phyloP scores from a whole-genome alignment of 2,329 filamentous ascomycete species.

The Amylocarpus encephaloides region DNA sequence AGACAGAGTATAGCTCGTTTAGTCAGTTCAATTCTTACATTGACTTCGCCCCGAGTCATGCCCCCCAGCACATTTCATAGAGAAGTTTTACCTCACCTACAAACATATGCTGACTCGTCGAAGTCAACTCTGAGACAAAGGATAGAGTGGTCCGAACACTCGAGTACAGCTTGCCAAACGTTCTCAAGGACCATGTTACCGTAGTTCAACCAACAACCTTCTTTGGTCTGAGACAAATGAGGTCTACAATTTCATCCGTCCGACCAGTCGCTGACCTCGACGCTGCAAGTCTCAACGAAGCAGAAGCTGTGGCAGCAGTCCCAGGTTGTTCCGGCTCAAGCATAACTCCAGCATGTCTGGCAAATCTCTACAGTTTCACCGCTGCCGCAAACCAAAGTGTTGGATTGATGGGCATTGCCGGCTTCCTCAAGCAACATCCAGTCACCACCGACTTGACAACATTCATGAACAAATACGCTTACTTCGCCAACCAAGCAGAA shows the following conservation, averaged over 20 bases:
- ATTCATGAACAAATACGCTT: constrained; percentile 25
- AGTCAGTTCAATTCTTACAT: constrained; percentile 38
- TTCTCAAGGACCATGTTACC: constrained; percentile 51
- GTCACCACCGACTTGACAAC: constrained; percentile 24
- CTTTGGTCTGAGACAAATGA: constrained; percentile 38
- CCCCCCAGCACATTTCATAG: background rate
- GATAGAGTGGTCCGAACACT: constrained; percentile 24
- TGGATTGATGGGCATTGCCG: constrained; percentile 26
- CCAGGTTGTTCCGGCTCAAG: constrained; percentile 23
- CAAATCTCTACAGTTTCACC: constrained; percentile 27
- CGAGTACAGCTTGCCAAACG: constrained; percentile 38
- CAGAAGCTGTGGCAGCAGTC: constrained; percentile 15
- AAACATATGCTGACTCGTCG: constrained; percentile 4
- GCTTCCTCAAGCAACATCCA: constrained; percentile 27
- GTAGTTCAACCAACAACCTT: constrained; percentile 56
- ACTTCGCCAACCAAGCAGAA: constrained; percentile 20
- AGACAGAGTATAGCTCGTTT: constrained; percentile 46
- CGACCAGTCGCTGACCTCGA: constrained; percentile 7
- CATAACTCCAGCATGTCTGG: constrained; percentile 27
- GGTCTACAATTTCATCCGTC: constrained; percentile 20
- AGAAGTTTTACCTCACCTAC: constrained; percentile 35
- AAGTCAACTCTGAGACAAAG: constrained; percentile 18
- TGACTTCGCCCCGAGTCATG: constrained; percentile 36
- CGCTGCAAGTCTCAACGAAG: constrained; percentile 3
- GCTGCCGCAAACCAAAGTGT: constrained; percentile 15